Base-by-base conservation (phyloP, 495 filamentous ascomycete species). In the Penicillium argentinense region DNA sequence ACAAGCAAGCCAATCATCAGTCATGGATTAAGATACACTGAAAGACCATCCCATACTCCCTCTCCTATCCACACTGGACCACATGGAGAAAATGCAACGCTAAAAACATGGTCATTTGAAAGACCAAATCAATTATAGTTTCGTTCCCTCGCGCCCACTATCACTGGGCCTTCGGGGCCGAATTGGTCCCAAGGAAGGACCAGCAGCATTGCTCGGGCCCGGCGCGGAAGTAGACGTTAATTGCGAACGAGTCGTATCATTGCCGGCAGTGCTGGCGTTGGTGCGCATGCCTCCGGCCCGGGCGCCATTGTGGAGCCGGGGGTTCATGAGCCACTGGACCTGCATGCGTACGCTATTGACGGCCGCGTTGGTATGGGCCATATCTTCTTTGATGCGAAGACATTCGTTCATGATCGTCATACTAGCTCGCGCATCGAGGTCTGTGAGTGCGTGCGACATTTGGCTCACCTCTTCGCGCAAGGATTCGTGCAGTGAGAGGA, bases 321-420 rank as follows among this genome's bases (percentile, higher is more conserved):
- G 72, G 25, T 77, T 82, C 66, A 83, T 75, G 7, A 88, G 73
- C 82, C 85, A 87, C 42, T 86, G 82, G 11, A 88, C 67, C 53
- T 88, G 85, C 73, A 83, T 78, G 26, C 82, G 74, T 28, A 87
- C 74, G 19, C 72, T 74, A 49, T 73, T 76, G 34, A 88, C 72
- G 12, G 81, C 83, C 5, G 84, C 82, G 43, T 82, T 84, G 1
- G 80, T 80, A 43, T 83, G 80, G 1, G 81, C 75, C 66, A 86
- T 76, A 46, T 88, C 83, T 53, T 88, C 85, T 45, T 85, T 82
- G 37, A 77, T 72, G 5, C 82, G 78, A 22, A 87, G 68, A 28
- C 71, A 81, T 61, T 87, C 84, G 57, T 83, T 87, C 71, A 88
- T 77, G 39, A 83, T 71, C 43, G 83, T 73, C 82, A 87, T 83